These are phyloP conservation scores for Mrakia hoshinonis DNA, from an alignment of 768 basidiomycete species.

Conservation along the genomic window DNA sequence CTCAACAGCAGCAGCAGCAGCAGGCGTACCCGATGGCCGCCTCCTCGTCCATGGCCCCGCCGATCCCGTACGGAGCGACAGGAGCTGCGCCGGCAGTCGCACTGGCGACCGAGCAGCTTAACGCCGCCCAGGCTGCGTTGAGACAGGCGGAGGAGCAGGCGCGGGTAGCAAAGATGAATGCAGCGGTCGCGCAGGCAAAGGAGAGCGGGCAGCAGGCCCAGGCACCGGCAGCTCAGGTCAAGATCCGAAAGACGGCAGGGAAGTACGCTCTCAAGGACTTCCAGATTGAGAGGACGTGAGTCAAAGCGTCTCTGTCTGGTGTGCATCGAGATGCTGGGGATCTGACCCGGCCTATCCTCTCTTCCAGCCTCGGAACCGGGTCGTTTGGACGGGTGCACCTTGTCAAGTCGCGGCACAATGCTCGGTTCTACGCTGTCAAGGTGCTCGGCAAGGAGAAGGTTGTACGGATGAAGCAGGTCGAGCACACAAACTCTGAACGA, in stretches of 20 bases:
- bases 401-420: slow-evolving; percentile 66
- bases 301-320: neutral
- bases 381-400: slow-evolving; percentile 30
- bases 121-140: slow-evolving; percentile 23
- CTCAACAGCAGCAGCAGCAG: slow-evolving; percentile 7
- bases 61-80: neutral
- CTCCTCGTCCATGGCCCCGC: slow-evolving; percentile 7
- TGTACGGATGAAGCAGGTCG: slow-evolving; percentile 51
- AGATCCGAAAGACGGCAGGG: slow-evolving; percentile 28
- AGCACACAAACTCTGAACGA: slow-evolving; percentile 43
- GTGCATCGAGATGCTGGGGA: neutral
- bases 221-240: slow-evolving; percentile 10
- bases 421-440: slow-evolving; percentile 94
- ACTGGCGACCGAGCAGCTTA: slow-evolving; percentile 24
- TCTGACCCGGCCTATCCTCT: neutral
- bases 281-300: slow-evolving; percentile 28
- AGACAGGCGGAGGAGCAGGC: slow-evolving; percentile 28
- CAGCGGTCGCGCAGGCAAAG: slow-evolving; percentile 6
- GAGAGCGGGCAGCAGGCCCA: neutral
- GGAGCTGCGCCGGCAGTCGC: neutral
- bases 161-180: slow-evolving; percentile 25
- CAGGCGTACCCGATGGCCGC: slow-evolving; percentile 2
- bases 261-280: slow-evolving; percentile 31
- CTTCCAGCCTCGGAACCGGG: slow-evolving; percentile 27
- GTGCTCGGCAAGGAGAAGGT: slow-evolving; percentile 89